phyloP scores from a whole-genome alignment of 805 yeast genomes.

The Starmerella scarabaei region DNA sequence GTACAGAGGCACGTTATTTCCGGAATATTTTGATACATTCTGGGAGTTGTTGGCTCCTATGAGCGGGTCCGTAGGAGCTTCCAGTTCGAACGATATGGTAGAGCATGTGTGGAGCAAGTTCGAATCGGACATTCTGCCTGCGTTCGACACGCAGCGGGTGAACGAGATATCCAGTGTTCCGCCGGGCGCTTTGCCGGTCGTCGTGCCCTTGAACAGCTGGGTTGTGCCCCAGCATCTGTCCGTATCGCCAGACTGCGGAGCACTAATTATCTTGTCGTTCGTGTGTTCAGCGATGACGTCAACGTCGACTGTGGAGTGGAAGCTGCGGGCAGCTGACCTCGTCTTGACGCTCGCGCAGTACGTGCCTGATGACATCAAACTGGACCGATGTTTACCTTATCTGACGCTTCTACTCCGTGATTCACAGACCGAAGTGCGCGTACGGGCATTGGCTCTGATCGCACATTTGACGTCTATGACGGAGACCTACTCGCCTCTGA shows the following conservation, averaged over 20 bases:
- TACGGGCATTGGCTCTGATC: conserved; percentile 48
- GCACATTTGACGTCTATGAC: conserved; percentile 58
- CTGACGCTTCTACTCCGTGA: conserved; percentile 63
- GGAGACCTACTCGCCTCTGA: conserved; percentile 55
- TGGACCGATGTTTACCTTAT: conserved; percentile 78
- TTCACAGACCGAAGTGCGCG: conserved; percentile 48
- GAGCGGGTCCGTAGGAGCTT: conserved; percentile 20
- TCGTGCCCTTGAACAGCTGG: conserved; percentile 9
- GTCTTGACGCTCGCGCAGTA: conserved; percentile 64
- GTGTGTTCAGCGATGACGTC: conserved; percentile 50
- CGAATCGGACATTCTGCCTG: conserved; percentile 8
- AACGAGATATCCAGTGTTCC: conserved; percentile 7
- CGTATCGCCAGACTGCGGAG: conserved; percentile 27
- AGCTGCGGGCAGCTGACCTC: conserved; percentile 61
- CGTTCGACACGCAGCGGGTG: background rate
- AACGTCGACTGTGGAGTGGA: conserved; percentile 44
- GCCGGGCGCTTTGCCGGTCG: conserved; percentile 9
- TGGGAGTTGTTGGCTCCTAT: conserved; percentile 19
- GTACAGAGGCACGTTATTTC: conserved; percentile 45
- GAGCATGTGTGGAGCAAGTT: conserved; percentile 32
- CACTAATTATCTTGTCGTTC: conserved; percentile 45
- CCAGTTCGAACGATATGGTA: conserved; percentile 44
- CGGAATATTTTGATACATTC: conserved; percentile 50
- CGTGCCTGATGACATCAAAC: conserved; percentile 66
- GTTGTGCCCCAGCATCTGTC: conserved; percentile 3